Base-by-base conservation (phyloP, 1,139 yeast genomes). In the Pichia sp. region DNA sequence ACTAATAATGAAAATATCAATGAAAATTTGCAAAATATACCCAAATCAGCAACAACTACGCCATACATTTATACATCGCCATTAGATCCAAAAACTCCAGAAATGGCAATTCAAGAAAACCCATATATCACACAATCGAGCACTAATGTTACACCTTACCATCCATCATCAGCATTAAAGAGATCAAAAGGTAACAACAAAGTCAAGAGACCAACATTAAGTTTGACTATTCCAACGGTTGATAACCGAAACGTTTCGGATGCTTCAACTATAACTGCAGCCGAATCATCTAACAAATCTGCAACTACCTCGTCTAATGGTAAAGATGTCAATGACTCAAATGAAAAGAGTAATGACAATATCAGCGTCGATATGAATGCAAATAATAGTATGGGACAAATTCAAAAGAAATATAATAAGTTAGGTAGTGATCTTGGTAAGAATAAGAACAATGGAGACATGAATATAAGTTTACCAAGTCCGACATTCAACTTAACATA, bases 141-240 rank as follows among this genome's bases (percentile, higher is more conserved):
- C 38, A 38, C 45, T 14, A 46, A 38, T 8, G 47, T 51, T 4
- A 51, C 56, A 17, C 53, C 47, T 17, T 42, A 45, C 27, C 47
- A 33, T 24, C 31, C 24, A 24, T 35, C 53, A 28, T 33, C 36
- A 17, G 22, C 39, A 9, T 33, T 19, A 22, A 45, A 47, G 38
- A 34, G 44, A 18, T 48, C 55, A 4, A 50, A 41, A 30, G 22
- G 14, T 19, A 34, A 34, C 19, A 31, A 11, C 36, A 40, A 40
- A 19, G 15, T 40, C 20, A 40, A 58, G 34, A 50, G 67, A 44
- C 67, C 67, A 11, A 56, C 65, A 2, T 50, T 63, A 34, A 59
- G 64, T 44, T 52, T 63, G 30, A 57, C 59, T 30, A 63, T 63
- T 12, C 67, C 67, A 9, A 52, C 54, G 1, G 51, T 57, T 22